A percentile compares a stretch with the other conserved stretches of the same genome.
Conservation (phyloP, 768 basidiomycete genomes). For the Leccinum aurantiacum region DNA sequence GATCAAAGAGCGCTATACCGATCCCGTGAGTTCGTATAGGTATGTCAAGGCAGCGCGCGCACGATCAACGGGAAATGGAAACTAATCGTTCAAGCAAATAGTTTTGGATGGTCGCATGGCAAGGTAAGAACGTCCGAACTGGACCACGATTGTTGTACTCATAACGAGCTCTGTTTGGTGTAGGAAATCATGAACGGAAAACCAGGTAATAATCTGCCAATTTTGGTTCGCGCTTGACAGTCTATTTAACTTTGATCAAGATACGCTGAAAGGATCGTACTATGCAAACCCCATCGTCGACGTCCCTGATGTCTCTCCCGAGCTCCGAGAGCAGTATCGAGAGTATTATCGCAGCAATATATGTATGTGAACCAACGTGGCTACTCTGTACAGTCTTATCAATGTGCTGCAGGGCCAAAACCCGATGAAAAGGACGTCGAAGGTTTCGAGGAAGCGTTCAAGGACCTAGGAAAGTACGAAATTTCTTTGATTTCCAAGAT, state of each 20-base stretch:
- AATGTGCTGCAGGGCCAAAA: conserved; percentile 56
- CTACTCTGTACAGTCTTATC: background rate
- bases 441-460: conserved; percentile 87
- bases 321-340: conserved; percentile 56
- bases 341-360: conserved; percentile 91
- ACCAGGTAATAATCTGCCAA: conserved; percentile 52
- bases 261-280: conserved; percentile 88
- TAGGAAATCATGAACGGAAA: conserved; percentile 97
- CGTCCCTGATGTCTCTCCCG: conserved; percentile 54
- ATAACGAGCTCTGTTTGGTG: background rate
- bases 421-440: conserved; percentile 57
- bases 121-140: conserved; percentile 51
- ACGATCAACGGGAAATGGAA: background rate
- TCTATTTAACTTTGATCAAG: conserved; percentile 37
- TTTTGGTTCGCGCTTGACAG: background rate
- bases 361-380: conserved; percentile 48
- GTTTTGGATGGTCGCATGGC: conserved; percentile 98
- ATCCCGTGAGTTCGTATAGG: conserved; percentile 75
- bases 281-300: conserved; percentile 84
- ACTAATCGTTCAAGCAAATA: conserved; percentile 24
- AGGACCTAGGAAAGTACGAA: conserved; percentile 68
- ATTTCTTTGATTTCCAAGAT: background rate
- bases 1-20: conserved; percentile 70
- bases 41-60: conserved; percentile 31
- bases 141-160: background rate